Evolutionary conservation across 257 asterid genomes (phyloP).

Genomic region (Solanum clarkiae): DNA sequence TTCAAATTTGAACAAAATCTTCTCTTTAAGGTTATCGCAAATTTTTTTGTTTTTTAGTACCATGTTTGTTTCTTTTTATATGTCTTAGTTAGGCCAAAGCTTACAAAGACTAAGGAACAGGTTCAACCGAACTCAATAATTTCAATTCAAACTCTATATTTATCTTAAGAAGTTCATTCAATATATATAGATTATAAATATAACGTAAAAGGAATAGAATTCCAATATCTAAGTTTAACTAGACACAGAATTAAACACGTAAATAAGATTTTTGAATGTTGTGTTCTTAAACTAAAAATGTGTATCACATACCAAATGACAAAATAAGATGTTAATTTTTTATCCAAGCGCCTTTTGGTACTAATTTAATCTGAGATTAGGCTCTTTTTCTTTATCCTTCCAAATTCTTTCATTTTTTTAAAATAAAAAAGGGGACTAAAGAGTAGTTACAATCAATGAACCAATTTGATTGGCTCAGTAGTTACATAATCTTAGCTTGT

Average conservation of each 20-base stretch:
- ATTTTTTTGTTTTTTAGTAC: background rate
- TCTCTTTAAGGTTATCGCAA: background rate
- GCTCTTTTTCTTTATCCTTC: background rate
- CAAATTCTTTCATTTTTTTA: background rate
- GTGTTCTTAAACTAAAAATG: too few species aligned
- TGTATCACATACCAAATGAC: background rate
- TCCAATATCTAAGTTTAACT: too few species aligned
- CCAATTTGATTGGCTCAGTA: background rate
- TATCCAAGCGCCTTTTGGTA: background rate
- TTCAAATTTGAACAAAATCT: background rate
- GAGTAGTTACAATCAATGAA: background rate
- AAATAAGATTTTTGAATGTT: too few species aligned
- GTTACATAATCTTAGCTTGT: background rate
- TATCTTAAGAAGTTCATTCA: too few species aligned
- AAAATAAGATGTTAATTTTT: background rate
- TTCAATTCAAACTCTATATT: too few species aligned
- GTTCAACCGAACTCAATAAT: background rate
- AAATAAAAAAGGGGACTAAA: background rate
- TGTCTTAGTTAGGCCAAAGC: background rate
- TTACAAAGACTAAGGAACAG: background rate
- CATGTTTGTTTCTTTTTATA: background rate
- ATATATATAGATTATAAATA: too few species aligned
- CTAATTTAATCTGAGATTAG: background rate
- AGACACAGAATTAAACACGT: background rate
- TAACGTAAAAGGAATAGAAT: too few species aligned